Percentiles rank a stretch among this genome's conserved stretches.
These are phyloP conservation scores for Diaporthe eres DNA, from an alignment of 2,329 filamentous ascomycete species.

Conservation along the genomic window DNA sequence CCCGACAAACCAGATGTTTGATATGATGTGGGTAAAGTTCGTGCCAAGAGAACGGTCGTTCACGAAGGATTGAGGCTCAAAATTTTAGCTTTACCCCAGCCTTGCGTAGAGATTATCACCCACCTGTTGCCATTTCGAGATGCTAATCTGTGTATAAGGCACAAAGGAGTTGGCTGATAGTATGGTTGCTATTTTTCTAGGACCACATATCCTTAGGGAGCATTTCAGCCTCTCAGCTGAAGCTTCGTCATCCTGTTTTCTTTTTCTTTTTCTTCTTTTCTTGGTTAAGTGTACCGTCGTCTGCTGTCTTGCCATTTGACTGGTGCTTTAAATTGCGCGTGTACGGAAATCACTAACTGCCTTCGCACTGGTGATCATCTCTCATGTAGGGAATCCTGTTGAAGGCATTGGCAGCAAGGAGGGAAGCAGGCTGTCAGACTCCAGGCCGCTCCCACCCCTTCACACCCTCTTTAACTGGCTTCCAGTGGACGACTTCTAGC, in stretches of 20 bases:
- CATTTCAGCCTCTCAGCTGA: no score
- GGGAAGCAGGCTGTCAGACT: no score
- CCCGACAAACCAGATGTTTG: not conserved
- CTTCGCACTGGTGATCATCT: no score
- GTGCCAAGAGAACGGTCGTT: conserved; percentile 3
- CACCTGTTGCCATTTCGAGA: not conserved
- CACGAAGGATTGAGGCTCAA: conserved; percentile 25
- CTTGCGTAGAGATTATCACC: not conserved
- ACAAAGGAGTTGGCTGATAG: not conserved
- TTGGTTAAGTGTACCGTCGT: no score
- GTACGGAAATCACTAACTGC: not conserved
- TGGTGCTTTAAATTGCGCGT: not conserved
- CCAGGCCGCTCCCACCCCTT: not conserved
- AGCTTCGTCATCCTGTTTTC: no score
- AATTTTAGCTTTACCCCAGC: conserved; percentile 9
- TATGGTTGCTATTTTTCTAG: not conserved
- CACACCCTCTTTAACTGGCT: no score
- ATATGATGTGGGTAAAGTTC: not conserved
- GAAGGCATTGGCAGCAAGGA: not conserved
- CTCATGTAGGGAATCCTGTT: not conserved
- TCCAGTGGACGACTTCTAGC: not conserved
- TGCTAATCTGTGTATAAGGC: not conserved
- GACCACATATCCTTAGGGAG: no score
- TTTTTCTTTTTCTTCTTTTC: no score
- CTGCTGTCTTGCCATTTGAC: not conserved